A percentile compares a stretch with the other conserved stretches of the same genome.
phyloP scores from a whole-genome alignment of 1,284 basidiomycete genomes.

The Ganoderma lucidum region DNA sequence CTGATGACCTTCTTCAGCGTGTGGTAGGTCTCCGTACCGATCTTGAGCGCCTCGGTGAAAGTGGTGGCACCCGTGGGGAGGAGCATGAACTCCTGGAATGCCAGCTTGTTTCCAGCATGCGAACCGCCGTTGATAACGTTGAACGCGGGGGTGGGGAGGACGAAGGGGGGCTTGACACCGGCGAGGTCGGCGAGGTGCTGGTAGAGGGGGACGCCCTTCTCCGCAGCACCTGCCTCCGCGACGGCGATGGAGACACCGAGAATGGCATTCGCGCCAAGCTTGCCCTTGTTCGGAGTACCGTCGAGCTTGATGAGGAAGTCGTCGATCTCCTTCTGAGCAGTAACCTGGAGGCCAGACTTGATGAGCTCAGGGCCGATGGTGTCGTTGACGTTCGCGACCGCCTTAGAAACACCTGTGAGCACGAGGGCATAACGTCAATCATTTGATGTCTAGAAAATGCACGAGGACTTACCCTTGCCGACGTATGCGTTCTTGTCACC shows the following conservation, averaged over 20 bases:
- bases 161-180: constrained; percentile 92
- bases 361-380: constrained; percentile 91
- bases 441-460: neutral
- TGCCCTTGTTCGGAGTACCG: constrained; percentile 98
- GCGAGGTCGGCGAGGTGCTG: constrained; percentile 96
- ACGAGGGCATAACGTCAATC: neutral
- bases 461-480: constrained; percentile 81
- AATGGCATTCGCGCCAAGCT: constrained; percentile 99
- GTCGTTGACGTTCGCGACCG: constrained; percentile 95
- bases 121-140: constrained; percentile 99
- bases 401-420: constrained; percentile 86
- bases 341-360: constrained; percentile 87
- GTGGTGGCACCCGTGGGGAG: constrained; percentile 91
- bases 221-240: constrained; percentile 91
- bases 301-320: constrained; percentile 99
- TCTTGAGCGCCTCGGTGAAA: constrained; percentile 98
- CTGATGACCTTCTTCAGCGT: constrained; percentile 99
- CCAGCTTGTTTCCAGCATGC: constrained; percentile 99
- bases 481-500: constrained; percentile 93
- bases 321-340: constrained; percentile 96
- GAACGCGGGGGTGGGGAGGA: constrained; percentile 92
- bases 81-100: constrained; percentile 99
- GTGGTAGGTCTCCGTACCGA: constrained; percentile 99
- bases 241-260: constrained; percentile 98
- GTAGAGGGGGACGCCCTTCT: constrained; percentile 96